These are phyloP conservation scores for Triticum turgidum DNA, from an alignment of 176 grass and related monocot genomes.

Conservation along the genomic window DNA sequence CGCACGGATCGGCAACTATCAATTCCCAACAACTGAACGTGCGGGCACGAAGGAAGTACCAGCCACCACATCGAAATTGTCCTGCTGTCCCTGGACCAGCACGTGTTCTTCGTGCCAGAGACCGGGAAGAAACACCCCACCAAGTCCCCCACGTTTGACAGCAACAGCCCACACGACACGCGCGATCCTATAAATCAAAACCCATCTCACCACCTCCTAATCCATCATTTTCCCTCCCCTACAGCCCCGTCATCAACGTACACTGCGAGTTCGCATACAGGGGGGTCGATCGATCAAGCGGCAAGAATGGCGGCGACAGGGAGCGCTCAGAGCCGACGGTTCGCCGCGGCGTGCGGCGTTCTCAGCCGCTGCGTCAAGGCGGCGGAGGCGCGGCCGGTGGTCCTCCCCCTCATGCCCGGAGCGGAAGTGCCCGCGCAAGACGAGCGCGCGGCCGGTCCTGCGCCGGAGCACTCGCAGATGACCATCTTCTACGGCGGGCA, in stretches of 20 bases:
- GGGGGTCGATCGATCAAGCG: too few species aligned
- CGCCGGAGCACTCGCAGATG: too few species aligned
- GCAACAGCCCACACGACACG: background rate
- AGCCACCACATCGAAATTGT: background rate
- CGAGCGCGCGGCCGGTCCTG: too few species aligned
- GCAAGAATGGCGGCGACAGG: background rate
- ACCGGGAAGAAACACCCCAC: background rate
- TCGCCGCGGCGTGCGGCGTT: conserved; percentile 43
- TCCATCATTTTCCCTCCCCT: background rate
- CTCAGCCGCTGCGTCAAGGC: conserved; percentile 56
- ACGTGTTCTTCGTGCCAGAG: background rate
- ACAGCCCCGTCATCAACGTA: too few species aligned
- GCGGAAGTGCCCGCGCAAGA: too few species aligned
- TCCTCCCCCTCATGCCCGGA: too few species aligned
- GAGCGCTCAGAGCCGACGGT: background rate
- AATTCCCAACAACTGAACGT: background rate
- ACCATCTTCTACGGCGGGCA: too few species aligned
- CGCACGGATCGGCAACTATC: too few species aligned
- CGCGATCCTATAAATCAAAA: background rate
- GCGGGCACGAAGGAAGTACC: background rate
- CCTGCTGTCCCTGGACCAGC: background rate
- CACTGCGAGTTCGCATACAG: background rate
- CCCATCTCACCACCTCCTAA: background rate
- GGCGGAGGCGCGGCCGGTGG: background rate
- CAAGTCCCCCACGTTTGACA: too few species aligned